Conservation (phyloP, 805 yeast species). For the Brettanomyces anomalus region DNA sequence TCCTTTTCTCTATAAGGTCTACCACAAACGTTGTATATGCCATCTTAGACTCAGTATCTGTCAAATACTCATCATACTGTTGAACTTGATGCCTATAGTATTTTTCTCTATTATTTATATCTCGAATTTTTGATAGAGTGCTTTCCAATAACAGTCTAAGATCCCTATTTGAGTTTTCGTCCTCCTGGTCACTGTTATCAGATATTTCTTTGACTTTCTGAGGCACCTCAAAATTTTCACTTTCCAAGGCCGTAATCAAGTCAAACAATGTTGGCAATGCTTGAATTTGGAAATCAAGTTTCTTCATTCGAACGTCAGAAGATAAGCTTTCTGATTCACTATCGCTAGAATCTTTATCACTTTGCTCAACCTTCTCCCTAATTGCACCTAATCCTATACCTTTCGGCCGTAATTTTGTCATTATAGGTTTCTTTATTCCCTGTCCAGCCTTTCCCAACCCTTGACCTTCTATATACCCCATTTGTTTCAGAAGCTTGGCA, state of each 20-base stretch:
- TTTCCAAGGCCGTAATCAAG: constrained; percentile 29
- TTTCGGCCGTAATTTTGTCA: constrained; percentile 54
- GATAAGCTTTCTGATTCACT: background rate
- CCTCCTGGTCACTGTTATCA: constrained; percentile 15
- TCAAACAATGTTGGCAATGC: constrained; percentile 25
- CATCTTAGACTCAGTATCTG: background rate
- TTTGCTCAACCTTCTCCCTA: constrained; percentile 7
- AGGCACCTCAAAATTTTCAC: constrained; percentile 29
- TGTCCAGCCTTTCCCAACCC: constrained; percentile 71
- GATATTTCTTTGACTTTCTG: constrained; percentile 25
- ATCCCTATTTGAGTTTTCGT: constrained; percentile 5
- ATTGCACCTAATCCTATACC: constrained; percentile 69
- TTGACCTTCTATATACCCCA: constrained; percentile 82
- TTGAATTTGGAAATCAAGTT: constrained; percentile 9
- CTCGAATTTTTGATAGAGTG: constrained; percentile 6
- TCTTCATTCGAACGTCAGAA: background rate
- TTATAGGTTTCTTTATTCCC: constrained; percentile 79
- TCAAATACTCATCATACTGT: background rate
- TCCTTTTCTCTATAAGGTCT: too few relatives aligned
- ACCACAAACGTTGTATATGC: background rate
- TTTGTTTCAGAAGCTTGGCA: constrained; percentile 61
- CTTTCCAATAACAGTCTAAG: constrained; percentile 14
- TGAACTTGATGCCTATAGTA: constrained; percentile 10
- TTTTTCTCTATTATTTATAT: constrained; percentile 6
- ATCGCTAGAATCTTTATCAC: constrained; percentile 19